phyloP scores from a whole-genome alignment of 441 rosid species.

The Eutrema salsugineum region DNA sequence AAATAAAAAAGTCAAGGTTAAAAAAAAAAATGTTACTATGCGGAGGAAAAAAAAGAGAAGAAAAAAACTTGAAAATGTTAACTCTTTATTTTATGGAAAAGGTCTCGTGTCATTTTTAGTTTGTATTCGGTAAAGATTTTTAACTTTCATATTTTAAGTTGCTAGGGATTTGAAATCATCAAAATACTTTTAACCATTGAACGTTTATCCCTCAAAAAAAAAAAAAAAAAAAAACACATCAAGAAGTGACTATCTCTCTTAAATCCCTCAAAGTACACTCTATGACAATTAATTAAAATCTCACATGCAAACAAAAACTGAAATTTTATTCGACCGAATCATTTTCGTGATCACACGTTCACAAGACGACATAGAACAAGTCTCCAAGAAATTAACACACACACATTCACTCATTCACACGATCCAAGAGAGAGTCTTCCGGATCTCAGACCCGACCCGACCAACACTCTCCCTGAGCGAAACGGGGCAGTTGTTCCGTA shows the following conservation, averaged over 20 bases:
- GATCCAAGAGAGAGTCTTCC: conserved; percentile 22
- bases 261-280: background rate
- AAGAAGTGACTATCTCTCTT: background rate
- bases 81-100: background rate
- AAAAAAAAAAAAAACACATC: background rate
- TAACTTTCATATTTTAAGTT: no score
- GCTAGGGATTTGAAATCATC: background rate
- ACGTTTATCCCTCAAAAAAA: background rate
- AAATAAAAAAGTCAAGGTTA: no score
- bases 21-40: background rate
- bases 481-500: conserved; percentile 44
- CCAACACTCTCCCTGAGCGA: background rate
- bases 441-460: conserved; percentile 22
- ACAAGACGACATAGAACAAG: conserved; percentile 15
- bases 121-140: background rate
- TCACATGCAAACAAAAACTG: background rate
- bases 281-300: background rate
- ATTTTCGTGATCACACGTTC: conserved; percentile 16
- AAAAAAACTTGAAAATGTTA: background rate
- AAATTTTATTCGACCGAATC: background rate
- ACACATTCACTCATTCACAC: conserved; percentile 2
- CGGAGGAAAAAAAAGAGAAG: background rate
- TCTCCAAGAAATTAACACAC: background rate
- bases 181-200: background rate
- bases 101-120: background rate